Percentiles rank a stretch among this genome's conserved stretches.
Conservation (phyloP, 495 filamentous ascomycete species). For the Neurospora tetraspora region DNA sequence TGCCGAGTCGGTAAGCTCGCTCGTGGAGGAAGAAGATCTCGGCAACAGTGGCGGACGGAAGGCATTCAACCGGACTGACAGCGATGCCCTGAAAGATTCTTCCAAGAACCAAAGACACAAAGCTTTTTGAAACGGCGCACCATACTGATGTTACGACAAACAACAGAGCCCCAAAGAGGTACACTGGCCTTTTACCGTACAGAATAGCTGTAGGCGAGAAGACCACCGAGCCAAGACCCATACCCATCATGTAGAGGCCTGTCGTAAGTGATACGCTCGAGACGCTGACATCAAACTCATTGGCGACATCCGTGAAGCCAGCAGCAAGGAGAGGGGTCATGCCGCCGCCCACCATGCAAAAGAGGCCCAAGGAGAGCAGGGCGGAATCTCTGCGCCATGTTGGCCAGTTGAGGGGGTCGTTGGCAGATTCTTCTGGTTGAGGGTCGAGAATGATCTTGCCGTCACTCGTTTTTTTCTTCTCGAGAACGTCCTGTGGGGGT, state of each 20-base stretch:
- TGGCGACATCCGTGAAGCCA: conserved; percentile 75
- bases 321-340: conserved; percentile 89
- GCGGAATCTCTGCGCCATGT: conserved; percentile 72
- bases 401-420: conserved; percentile 94
- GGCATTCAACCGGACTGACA: conserved; percentile 84
- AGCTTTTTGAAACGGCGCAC: conserved; percentile 78
- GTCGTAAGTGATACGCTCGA: conserved; percentile 80
- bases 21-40: conserved; percentile 98
- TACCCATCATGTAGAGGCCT: conserved; percentile 89
- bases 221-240: conserved; percentile 75
- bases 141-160: conserved; percentile 74
- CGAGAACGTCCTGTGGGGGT: conserved; percentile 21
- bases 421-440: conserved; percentile 81
- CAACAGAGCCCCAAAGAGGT: conserved; percentile 64
- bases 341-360: conserved; percentile 86
- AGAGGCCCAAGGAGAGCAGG: conserved; percentile 76
- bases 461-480: conserved; percentile 68
- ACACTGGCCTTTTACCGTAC: conserved; percentile 85
- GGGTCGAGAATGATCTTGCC: conserved; percentile 84
- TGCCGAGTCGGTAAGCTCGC: conserved; percentile 87
- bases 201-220: conserved; percentile 87
- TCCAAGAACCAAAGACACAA: conserved; percentile 68
- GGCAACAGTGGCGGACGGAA: conserved; percentile 89
- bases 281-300: conserved; percentile 56
- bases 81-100: conserved; percentile 81